Base-by-base conservation (phyloP, 2,329 filamentous ascomycete species). In the Aschersonia sp. region DNA sequence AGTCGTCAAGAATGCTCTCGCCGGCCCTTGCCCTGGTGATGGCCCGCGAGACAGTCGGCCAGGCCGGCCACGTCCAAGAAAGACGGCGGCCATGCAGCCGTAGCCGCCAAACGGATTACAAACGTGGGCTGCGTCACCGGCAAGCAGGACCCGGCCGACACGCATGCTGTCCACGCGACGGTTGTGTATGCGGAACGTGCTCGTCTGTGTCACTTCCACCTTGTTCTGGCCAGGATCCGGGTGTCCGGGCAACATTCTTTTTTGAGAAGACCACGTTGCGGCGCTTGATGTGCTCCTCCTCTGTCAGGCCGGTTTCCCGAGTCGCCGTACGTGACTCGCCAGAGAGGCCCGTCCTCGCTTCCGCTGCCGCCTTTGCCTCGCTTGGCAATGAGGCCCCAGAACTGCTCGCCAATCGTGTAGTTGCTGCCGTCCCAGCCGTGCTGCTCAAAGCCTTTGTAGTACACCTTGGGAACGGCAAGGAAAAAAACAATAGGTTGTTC, bases 311-410 rank as follows among this genome's bases (percentile, higher is more conserved):
- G 9, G 14, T 67, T 62, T 30, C 64, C 64, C 69, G 62, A 58
- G 52, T 76, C 72, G 37, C 70, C 71, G 51, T 76, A 77, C 0
- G 72, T 70, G 30, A 77, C 69, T 22, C 72, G 67, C 62, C 70
- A 74, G 5, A 76, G 55, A 0, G 70, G 71, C 2, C 47, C 49
- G 2, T 49, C n/a, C n/a, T 41, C 39, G 11, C 37, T 44, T 44
- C 40, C 43, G 49, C 73, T 69, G 4, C 60, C 64, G 14, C 66
- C 69, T 49, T 74, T 64, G 14, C 66, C 69, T 49, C 74, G 70
- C 41, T 65, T 67, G 0, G 72, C 72, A 6, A 69, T 69, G 67
- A 76, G 73, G 55, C 69, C 70, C 59, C 68, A 75, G 52, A 76
- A 68, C 32, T 71, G 66, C 0, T 68, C 69, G 51, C 77, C 64